Evolutionary conservation across 2,329 filamentous ascomycete species (phyloP).

Genomic region (Metarhizium brunneum): DNA sequence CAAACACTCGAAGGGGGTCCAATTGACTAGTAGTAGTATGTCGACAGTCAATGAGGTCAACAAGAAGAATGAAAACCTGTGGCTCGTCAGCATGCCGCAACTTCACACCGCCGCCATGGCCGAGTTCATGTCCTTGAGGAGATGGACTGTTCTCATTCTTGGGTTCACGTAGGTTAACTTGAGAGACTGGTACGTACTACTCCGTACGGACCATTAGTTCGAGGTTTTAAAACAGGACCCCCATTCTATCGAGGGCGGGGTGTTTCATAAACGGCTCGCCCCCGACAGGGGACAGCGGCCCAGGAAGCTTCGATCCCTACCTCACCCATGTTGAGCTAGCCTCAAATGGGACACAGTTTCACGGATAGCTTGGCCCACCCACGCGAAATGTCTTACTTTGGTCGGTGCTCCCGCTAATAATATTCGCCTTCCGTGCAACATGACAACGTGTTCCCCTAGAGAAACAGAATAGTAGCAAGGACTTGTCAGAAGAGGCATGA

Average conservation of each 20-base stretch:
- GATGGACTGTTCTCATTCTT: neutral
- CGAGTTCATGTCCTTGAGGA: neutral
- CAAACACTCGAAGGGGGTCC: neutral
- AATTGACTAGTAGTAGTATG: neutral
- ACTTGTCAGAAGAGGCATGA: neutral
- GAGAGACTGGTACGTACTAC: neutral
- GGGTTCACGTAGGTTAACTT: neutral
- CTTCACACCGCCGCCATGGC: neutral
- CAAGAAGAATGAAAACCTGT: neutral
- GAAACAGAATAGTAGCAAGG: neutral
- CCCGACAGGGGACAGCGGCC: conserved; percentile 1
- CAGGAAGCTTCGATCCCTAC: neutral
- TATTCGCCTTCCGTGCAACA: neutral
- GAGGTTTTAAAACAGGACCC: neutral
- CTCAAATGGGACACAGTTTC: neutral
- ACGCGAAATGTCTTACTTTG: conserved; percentile 3
- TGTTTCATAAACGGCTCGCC: conserved; percentile 4
- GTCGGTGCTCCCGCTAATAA: neutral
- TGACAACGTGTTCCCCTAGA: neutral
- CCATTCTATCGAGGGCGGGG: neutral
- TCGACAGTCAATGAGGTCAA: neutral
- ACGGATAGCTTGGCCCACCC: neutral
- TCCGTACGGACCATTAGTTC: neutral
- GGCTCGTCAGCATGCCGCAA: neutral
- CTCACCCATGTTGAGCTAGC: neutral